Conservation (phyloP, 1,284 basidiomycete species). For the Ceratobasidium sp. region DNA sequence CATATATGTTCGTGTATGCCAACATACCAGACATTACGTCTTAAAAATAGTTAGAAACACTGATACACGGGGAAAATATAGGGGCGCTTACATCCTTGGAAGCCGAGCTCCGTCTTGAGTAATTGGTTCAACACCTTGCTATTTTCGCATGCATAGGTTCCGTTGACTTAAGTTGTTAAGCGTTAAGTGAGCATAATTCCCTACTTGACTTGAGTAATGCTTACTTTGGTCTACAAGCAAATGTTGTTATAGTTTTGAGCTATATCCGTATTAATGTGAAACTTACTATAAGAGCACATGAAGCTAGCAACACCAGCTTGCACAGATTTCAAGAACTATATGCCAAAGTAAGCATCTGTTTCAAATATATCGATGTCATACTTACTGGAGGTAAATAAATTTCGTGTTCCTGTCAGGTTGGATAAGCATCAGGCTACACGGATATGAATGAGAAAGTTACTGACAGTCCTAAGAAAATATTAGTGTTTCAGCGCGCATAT, state of each 20-base stretch:
- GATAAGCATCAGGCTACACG: neutral
- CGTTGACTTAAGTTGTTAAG: constrained; percentile 66
- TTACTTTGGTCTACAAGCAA: constrained; percentile 16
- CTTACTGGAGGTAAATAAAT: constrained; percentile 63
- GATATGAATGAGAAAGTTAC: neutral
- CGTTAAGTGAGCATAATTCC: constrained; percentile 53
- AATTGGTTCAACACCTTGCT: constrained; percentile 65
- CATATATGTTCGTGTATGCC: neutral
- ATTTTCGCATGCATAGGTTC: constrained; percentile 75
- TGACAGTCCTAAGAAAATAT: constrained; percentile 23
- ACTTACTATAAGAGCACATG: constrained; percentile 75
- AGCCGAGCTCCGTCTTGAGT: constrained; percentile 75
- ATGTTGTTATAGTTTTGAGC: neutral
- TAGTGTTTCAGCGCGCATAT: neutral
- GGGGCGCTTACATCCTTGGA: constrained; percentile 56
- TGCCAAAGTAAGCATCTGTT: neutral
- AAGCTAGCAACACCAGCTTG: constrained; percentile 72
- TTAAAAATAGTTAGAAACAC: neutral
- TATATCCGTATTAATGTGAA: neutral
- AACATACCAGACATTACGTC: constrained; percentile 37
- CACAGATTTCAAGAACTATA: constrained; percentile 68
- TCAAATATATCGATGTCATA: neutral
- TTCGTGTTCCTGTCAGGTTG: constrained; percentile 61
- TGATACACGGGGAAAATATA: no score
- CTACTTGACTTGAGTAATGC: neutral